Base-by-base conservation (phyloP, 2,329 filamentous ascomycete species). In the Pestalotiopsis sp. region DNA sequence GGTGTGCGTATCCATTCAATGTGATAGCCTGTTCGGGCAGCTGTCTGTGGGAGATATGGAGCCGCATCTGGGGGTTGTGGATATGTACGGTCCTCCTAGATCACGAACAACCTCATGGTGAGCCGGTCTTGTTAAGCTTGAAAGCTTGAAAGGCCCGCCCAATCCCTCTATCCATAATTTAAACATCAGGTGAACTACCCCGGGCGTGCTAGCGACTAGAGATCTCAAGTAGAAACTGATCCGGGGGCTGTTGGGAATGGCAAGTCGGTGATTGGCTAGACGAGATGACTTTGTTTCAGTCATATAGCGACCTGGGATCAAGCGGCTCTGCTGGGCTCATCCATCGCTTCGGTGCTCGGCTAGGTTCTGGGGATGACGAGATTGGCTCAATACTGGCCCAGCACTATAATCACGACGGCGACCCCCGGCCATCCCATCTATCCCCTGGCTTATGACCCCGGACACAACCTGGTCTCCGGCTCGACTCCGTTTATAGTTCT, bases 261-360 rank as follows among this genome's bases (percentile, higher is more conserved):
- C 14, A 20, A 25, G 23, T 49, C 20, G 38, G 12, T 64, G 61
- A 64, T 64, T 64, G 61, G 61, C 20, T n/a, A 23, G 61, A 25
- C n/a, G 38, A 49, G 39, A 49, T 64, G 36, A 39, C 36, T 64
- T 39, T 64, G 61, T 64, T 64, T 64, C 61, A 64, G 7, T 39
- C 61, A 64, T 41, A 64, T 23, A 52, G 20, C 39, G 61, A 17
- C 41, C n/a, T 23, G 61, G 61, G n/a, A 14, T 17, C 36, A 14
- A 23, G 61, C 38, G 41, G 41, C 39, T 39, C 61, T 64, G 39
- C n/a, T 31, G 41, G n/a, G 20, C 17, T n/a, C n/a, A 64, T 64
- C 61, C 61, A 64, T 39, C 39, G 38, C 38, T 36, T 64, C 61
- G 61, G 61, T 41, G 39, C 20, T 64, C 61, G 61, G 61, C 38